These are phyloP conservation scores for Gossypium bickii DNA, from an alignment of 345 rosid species.

Conservation along the genomic window DNA sequence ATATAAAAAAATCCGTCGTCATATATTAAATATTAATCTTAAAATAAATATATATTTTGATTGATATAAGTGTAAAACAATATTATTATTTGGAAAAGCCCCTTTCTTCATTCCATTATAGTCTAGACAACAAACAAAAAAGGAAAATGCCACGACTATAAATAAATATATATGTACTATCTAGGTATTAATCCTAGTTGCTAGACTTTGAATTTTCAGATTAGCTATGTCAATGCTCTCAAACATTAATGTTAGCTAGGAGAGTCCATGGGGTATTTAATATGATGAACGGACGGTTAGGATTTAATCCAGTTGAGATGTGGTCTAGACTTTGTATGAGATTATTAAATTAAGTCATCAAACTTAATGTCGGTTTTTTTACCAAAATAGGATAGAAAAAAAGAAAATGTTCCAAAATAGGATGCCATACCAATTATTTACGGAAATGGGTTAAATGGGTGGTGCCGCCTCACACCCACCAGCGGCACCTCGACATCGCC, in stretches of 20 bases:
- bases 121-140: background rate
- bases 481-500: too few species aligned
- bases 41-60: too few species aligned
- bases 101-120: background rate
- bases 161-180: background rate
- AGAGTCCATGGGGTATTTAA: conserved; percentile 4
- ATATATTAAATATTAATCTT: too few species aligned
- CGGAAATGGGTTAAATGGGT: too few species aligned
- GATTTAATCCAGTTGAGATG: background rate
- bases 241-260: background rate
- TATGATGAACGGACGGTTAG: background rate
- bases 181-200: background rate
- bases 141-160: background rate
- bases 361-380: background rate
- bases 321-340: background rate
- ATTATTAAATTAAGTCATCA: background rate
- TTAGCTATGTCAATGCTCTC: background rate
- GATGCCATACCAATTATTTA: too few species aligned
- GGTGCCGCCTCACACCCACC: too few species aligned
- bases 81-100: too few species aligned
- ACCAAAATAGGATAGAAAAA: too few species aligned
- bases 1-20: fast-evolving
- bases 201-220: background rate
- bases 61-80: too few species aligned
- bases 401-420: too few species aligned